Percentiles rank a stretch among this genome's conserved stretches.
phyloP scores from a whole-genome alignment of 768 basidiomycete genomes.

The Collybia mongolica region DNA sequence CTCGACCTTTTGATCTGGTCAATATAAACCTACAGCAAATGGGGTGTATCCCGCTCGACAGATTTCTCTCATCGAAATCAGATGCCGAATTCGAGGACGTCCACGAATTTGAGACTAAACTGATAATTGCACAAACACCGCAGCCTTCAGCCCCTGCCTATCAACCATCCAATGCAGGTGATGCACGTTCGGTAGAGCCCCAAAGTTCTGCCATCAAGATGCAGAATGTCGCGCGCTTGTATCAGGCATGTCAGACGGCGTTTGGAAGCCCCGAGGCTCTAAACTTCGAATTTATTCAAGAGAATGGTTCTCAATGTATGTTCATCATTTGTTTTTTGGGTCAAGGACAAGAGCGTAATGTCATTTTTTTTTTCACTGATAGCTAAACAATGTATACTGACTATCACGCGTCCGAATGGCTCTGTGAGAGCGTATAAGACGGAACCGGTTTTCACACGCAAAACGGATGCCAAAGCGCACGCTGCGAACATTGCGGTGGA shows the following conservation, averaged over 20 bases:
- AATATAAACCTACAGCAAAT: constrained; percentile 22
- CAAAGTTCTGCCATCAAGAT: not conserved
- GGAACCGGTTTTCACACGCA: constrained; percentile 37
- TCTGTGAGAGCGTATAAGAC: constrained; percentile 52
- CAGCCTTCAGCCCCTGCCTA: not conserved
- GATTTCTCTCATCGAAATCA: constrained; percentile 16
- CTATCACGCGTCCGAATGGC: constrained; percentile 57
- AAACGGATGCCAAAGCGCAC: constrained; percentile 52
- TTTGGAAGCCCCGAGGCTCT: constrained; percentile 41
- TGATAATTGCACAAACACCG: not conserved
- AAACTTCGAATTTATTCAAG: constrained; percentile 48
- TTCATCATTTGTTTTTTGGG: constrained; percentile 1
- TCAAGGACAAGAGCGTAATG: too few relatives aligned
- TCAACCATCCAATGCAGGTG: not conserved
- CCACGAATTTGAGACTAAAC: not conserved
- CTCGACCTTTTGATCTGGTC: constrained; percentile 21
- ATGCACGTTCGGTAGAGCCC: not conserved
- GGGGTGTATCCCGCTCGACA: constrained; percentile 23
- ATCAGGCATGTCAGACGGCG: constrained; percentile 38
- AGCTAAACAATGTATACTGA: constrained; percentile 64
- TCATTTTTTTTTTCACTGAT: not conserved
- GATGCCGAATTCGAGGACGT: too few relatives aligned
- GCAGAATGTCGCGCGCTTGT: constrained; percentile 32
- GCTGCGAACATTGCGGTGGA: constrained; percentile 55
- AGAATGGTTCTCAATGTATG: constrained; percentile 33